Percentiles rank a stretch among this genome's conserved stretches.
Evolutionary conservation across 306 rosid species (phyloP).

Genomic region (Gleditsia sinensis): DNA sequence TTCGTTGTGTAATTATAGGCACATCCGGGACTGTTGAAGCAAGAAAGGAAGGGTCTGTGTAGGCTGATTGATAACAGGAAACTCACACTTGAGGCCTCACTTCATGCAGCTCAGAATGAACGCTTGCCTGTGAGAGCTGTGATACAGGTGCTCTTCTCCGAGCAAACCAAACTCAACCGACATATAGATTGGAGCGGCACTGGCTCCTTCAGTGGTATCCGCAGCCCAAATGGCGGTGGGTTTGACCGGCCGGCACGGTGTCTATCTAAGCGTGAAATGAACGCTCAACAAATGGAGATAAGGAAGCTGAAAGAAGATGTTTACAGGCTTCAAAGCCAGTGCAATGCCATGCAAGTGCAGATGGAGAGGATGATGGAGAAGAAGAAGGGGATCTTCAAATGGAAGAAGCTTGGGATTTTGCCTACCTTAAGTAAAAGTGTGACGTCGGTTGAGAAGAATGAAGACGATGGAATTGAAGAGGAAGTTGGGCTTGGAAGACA

Average conservation of each 20-base stretch:
- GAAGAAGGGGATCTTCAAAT: constrained; percentile 65
- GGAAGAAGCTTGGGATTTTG: constrained; percentile 60
- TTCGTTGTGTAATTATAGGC: constrained; percentile 47
- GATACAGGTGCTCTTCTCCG: constrained; percentile 81
- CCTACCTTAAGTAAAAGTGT: constrained; percentile 33
- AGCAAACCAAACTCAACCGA: constrained; percentile 62
- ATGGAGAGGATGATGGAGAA: constrained; percentile 58
- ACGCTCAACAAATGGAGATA: constrained; percentile 63
- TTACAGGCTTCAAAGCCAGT: constrained; percentile 63
- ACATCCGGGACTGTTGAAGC: constrained; percentile 73
- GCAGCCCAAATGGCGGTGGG: constrained; percentile 48
- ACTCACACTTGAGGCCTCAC: constrained; percentile 80
- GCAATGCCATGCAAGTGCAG: constrained; percentile 67
- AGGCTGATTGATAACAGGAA: constrained; percentile 77
- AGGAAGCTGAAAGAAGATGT: constrained; percentile 80
- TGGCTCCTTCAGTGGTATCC: constrained; percentile 49
- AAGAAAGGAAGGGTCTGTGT: constrained; percentile 76
- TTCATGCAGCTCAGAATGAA: constrained; percentile 92
- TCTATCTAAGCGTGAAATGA: constrained; percentile 67
- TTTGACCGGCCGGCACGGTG: constrained; percentile 49
- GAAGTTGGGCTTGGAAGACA: constrained; percentile 49
- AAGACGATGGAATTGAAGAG: constrained; percentile 30
- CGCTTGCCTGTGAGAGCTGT: constrained; percentile 88
- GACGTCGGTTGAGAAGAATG: constrained; percentile 34
- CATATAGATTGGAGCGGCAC: constrained; percentile 73